Conservation (phyloP, 1,139 yeast genomes). For the Suhomyces ambrosiae region DNA sequence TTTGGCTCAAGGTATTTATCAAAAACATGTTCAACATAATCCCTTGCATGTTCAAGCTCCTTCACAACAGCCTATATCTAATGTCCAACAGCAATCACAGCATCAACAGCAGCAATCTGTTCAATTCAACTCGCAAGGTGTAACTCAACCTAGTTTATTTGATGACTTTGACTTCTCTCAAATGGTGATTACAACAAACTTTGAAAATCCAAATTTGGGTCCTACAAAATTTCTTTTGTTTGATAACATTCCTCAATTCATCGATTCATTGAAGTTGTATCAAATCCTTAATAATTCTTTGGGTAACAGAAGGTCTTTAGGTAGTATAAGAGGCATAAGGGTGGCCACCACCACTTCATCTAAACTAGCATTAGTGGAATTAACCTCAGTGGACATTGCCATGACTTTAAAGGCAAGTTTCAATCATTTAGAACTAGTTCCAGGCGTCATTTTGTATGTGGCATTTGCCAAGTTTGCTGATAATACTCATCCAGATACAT, state of each 20-base stretch:
- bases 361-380: conserved; percentile 69
- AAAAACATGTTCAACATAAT: conserved; percentile 7
- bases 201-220: conserved; percentile 67
- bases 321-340: conserved; percentile 49
- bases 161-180: conserved; percentile 59
- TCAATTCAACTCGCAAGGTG: conserved; percentile 7
- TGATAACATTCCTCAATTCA: conserved; percentile 67
- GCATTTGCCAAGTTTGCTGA: conserved; percentile 66
- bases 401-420: conserved; percentile 74
- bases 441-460: conserved; percentile 66
- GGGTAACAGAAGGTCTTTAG: conserved; percentile 27
- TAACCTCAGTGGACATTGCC: conserved; percentile 70
- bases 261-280: conserved; percentile 40
- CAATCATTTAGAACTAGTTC: conserved; percentile 79
- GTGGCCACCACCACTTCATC: conserved; percentile 48
- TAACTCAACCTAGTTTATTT: conserved; percentile 38
- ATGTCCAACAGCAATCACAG: conserved; percentile 10
- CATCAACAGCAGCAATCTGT: conserved; percentile 20
- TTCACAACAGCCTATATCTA: conserved; percentile 16
- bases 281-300: conserved; percentile 35
- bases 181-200: conserved; percentile 54
- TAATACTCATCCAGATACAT: conserved; percentile 1
- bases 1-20: conserved; percentile 8
- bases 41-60: conserved; percentile 35
- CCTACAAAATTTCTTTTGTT: conserved; percentile 78